Evolutionary conservation across 148 eudicot genomes (phyloP), one percentile per base, ranked within the genome.

Genomic region (Simmondsia chinensis): DNA sequence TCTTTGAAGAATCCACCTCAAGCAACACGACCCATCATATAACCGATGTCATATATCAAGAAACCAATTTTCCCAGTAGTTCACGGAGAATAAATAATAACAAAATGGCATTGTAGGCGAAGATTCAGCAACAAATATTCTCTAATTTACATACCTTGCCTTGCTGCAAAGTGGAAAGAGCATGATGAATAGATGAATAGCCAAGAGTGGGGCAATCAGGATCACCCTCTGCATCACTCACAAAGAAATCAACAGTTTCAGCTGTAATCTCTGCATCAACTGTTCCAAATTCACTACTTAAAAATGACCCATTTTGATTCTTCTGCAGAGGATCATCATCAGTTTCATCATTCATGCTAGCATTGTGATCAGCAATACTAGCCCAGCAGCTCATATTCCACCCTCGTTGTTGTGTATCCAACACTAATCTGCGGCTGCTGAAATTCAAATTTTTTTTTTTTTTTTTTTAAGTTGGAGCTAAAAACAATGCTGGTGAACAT

Each of bases 161-260:
- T 51, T 74, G 59, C 23, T 78, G 76, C n/a, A 91, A 54, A 16
- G 70, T 25, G 12, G 42, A 11, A 15, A 91, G 70, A 9, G 94
- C 97, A 20, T 79, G 80, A 33, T 74, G 80, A 35, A 91, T 77
- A 13, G 95, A 77, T 24, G 80, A 71, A 55, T 57, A 85, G 1
- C 95, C 95, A 13, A 58, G 60, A 52, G 97, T 69, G 4, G 97
- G 97, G 48, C 88, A 52, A 68, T 91, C 97, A 46, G 97, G 97
- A 60, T 91, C 97, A 56, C 95, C 94, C 50, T 91, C 75, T 10
- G 97, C 80, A 63, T 91, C 97, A 62, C 97, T 91, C 4, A 81
- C 95, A 43, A 84, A 85, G 72, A 91, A 85, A 74, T 79, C 81
- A 53, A 57, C 44, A 9, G 74, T 79, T 61, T 85, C 95, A 1